Evolutionary conservation across 805 yeast species (phyloP), one percentile per base, ranked within the genome.

Genomic region (Jamesozyma rosinii): DNA sequence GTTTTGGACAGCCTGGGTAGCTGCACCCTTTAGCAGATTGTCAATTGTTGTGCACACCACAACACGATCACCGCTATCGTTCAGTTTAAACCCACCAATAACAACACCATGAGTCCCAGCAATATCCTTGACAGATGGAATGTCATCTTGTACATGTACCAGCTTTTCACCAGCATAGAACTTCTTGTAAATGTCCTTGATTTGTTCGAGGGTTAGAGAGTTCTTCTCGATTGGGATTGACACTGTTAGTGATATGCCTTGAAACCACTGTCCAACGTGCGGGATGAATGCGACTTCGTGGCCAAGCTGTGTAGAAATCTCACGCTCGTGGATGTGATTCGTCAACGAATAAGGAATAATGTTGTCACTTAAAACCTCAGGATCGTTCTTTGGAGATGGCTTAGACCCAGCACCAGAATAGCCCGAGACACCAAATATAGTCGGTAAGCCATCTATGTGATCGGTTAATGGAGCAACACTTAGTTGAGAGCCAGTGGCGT

Each of bases 371-470:
- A 92, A 72, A 58, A 79, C 71, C 45, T 78, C 72, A 40, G 83
- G 69, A 62, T 92, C 97, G 61, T 92, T 92, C 70, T 89, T 88
- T 48, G 95, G 95, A 13, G 95, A 85, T 45, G 98, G 98, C 68
- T 94, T 92, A 32, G 99, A 89, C 51, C 99, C 99, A 10, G 98
- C 98, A 46, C 99, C 99, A 11, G 98, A 92, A 64, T 90, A 92
- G 40, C 99, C 99, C 39, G 96, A 86, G 29, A 92, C 92, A 59
- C 98, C 98, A 61, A 92, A 92, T 11, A 90, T 73, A 3, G 87
- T 70, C 41, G 99, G 97, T 24, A 74, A 70, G 30, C 92, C 92
- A 13, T 69, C 66, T 34, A 79, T 70, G 57, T 76, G 76, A 39
- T 79, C 77, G n/a, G 74, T 66, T 54, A 92, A 70, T 30, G 98